Evolutionary conservation across 2,329 filamentous ascomycete genomes (phyloP), one percentile per base, ranked within the genome.

Genomic region (Eurotiales sp.): DNA sequence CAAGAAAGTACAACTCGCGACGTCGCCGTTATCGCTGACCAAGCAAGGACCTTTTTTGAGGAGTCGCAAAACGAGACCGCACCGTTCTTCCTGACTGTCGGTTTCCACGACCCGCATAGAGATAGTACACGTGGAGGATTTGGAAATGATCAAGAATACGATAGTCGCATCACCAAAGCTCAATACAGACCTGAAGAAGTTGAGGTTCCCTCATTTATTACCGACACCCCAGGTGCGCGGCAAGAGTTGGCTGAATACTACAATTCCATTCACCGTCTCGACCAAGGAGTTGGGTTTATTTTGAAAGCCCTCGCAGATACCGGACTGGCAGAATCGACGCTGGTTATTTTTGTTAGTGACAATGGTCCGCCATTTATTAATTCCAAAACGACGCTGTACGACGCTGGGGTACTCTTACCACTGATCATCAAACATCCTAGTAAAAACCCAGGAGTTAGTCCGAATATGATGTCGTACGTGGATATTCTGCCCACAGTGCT

Each of bases 281-380:
- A 76, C 45, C 59, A 64, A 7, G 73, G 73, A 17, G 61, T 77
- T 1, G 50, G 50, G 7, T 40, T 52, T 6, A 23, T 52, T 15
- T 60, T 77, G 0, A 53, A 67, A 25, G 48, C 54, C 3, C 52
- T 58, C 4, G 67, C 68, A 3, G 52, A 72, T 0, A 58, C 54
- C 1, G 58, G 71, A 3, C 22, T 47, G 4, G 45, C 44, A 11
- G 39, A 52, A 2, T 54, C 63, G 19, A 78, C 75, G 0, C 54
- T 78, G 14, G 71, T 78, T 1, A 57, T 78, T 3, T 77, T 79
- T 46, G 55, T 74, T 2, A 77, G 72, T 52, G 76, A 79, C 50
- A 78, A 78, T 39, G 75, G 76, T 0, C 66, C 74, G 1, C 75
- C 75, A 0, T 78, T 79, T 52, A 59, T 78, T 55, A 78, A 79